Evolutionary conservation across 805 yeast species (phyloP).

Genomic region (Cyberlindnera amylophila): DNA sequence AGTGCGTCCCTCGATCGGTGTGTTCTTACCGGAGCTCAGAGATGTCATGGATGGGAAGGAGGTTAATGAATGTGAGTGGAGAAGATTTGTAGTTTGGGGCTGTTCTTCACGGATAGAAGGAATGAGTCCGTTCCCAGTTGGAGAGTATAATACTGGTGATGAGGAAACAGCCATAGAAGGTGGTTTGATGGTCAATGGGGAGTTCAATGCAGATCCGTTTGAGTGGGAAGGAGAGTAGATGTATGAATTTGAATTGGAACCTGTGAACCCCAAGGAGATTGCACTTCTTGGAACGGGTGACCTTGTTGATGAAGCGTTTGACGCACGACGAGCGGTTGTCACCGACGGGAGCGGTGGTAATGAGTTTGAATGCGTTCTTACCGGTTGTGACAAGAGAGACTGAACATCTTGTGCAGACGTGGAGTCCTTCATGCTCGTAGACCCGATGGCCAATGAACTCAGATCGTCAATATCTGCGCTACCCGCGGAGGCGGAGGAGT

Average conservation of each 20-base stretch:
- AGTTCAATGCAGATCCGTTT: constrained; percentile 1
- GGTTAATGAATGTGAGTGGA: constrained; percentile 11
- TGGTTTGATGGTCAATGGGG: constrained; percentile 19
- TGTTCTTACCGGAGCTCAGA: constrained; percentile 16
- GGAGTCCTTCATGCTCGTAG: constrained; percentile 4
- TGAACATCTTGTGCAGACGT: neutral
- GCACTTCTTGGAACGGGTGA: constrained; percentile 27
- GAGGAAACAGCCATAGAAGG: constrained; percentile 18
- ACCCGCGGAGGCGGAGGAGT: constrained; percentile 1
- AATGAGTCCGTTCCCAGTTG: constrained; percentile 16
- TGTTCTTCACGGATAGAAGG: constrained; percentile 20
- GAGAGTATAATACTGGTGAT: constrained; percentile 27
- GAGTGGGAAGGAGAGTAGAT: constrained; percentile 23
- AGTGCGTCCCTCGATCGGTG: constrained; percentile 10
- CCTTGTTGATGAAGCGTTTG: constrained; percentile 25
- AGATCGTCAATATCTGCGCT: constrained; percentile 4
- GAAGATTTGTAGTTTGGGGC: constrained; percentile 1
- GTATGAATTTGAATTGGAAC: constrained; percentile 24
- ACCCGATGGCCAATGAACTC: constrained; percentile 1
- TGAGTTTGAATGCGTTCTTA: constrained; percentile 25
- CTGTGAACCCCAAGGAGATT: constrained; percentile 22
- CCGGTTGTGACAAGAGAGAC: neutral
- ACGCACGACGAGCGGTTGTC: constrained; percentile 28
- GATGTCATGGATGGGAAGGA: constrained; percentile 27
- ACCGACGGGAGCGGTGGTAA: constrained; percentile 33